Evolutionary conservation across 441 rosid species (phyloP), one percentile per base, ranked within the genome.

Genomic region (Eruca vesicaria): DNA sequence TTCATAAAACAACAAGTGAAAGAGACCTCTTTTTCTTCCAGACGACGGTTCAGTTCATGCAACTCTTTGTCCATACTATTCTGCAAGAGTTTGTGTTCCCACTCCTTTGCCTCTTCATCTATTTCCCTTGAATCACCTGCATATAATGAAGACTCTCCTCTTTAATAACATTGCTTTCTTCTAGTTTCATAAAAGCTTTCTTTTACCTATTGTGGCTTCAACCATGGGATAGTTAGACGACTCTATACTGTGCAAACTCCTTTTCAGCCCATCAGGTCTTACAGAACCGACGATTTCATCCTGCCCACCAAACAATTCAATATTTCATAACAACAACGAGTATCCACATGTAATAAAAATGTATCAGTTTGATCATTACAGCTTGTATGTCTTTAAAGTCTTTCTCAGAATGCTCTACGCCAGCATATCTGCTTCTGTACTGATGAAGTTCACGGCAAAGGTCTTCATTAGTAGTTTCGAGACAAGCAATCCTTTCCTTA

Each of bases 1-100:
- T 43, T n/a, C 50, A 74, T 18, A 59, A 53, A 9, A 10, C 18
- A 31, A 33, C 55, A 26, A 38, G 77, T 29, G 55, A 41, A 74
- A 69, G 58, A 55, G 66, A 96, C 99, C 98, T 96, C 98, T 81
- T 96, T 96, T 84, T 94, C 96, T 83, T 96, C 98, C 53, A 96
- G 82, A 53, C 92, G 95, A 64, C 87, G 85, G 79, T 96, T 94
- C 76, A 96, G 78, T 75, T 96, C 98, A 67, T 89, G 88, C 82
- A 96, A 81, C 87, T 96, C 98, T 73, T 92, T 88, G 83, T 96
- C 98, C 97, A 96, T 82, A 16, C 96, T 90, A 77, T 89, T 94
- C 79, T 92, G 98, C 76, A 92, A 79, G 70, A 93, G 88, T 18
- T 91, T 86, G 75, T 96, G 98, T 82, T 96, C 99, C 98, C 98